Evolutionary conservation across 495 filamentous ascomycete genomes (phyloP).

Genomic region (Lepidopterella palustris): DNA sequence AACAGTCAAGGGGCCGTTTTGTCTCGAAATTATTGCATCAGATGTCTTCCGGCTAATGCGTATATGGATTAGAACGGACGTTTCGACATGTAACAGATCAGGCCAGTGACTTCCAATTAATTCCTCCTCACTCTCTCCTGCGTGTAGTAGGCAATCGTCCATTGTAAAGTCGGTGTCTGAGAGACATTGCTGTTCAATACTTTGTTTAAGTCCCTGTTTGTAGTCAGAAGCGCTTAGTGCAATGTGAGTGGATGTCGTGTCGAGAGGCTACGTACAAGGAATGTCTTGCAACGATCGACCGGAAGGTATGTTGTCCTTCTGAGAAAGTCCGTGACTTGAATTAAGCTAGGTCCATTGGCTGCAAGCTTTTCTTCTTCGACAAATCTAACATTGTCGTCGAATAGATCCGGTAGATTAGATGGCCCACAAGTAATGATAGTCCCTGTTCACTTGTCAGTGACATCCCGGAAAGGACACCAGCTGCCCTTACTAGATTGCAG

Average conservation of each 20-base stretch:
- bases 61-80: neutral
- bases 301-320: constrained; percentile 1
- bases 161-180: neutral
- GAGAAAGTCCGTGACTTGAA: constrained; percentile 1
- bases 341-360: neutral
- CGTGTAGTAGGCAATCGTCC: neutral
- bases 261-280: neutral
- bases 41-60: neutral
- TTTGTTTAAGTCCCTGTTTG: neutral
- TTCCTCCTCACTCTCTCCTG: neutral
- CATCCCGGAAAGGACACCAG: neutral
- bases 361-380: neutral
- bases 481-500: neutral
- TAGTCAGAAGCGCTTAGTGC: neutral
- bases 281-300: neutral
- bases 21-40: neutral
- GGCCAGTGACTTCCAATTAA: neutral
- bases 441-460: neutral
- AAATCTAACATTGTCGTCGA: neutral
- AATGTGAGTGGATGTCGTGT: neutral
- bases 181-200: neutral
- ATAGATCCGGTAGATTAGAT: neutral
- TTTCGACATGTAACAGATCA: neutral
- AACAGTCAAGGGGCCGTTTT: neutral
- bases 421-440: constrained; percentile 2